A percentile compares a stretch with the other conserved stretches of the same genome.
phyloP scores from a whole-genome alignment of 257 asterid species.

The Przewalskia tangutica region DNA sequence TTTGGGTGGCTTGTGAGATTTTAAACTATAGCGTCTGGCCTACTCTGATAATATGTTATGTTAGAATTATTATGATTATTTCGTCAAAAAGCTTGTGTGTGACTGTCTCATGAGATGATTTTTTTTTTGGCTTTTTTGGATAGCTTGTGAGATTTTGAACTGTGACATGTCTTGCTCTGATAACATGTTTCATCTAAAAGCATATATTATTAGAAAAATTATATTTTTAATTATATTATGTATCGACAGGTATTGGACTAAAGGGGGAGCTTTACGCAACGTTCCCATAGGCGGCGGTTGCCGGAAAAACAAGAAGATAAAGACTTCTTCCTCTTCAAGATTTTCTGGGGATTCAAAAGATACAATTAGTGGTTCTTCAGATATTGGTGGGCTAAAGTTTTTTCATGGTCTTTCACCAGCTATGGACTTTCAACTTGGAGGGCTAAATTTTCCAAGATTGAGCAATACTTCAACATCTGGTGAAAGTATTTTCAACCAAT shows the following conservation, averaged over 20 bases:
- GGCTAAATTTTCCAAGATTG: conserved; percentile 20
- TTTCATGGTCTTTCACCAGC: conserved; percentile 66
- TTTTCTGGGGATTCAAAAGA: conserved; percentile 33
- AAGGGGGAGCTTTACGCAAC: conserved; percentile 77
- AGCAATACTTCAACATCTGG: conserved; percentile 12
- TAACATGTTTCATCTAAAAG: neutral
- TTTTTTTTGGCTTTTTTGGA: neutral
- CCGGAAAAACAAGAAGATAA: conserved; percentile 71
- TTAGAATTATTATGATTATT: neutral
- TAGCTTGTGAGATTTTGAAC: neutral
- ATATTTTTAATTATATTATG: neutral
- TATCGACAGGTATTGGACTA: conserved; percentile 53
- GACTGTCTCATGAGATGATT: neutral
- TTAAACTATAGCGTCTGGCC: rapidly evolving
- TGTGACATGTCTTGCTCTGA: neutral
- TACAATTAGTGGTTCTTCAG: conserved; percentile 22
- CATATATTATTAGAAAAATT: neutral
- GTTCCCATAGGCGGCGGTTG: conserved; percentile 95
- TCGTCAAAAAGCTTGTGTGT: neutral
- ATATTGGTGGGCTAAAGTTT: conserved; percentile 51
- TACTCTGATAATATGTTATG: neutral
- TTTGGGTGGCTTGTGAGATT: neutral
- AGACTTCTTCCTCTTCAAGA: conserved; percentile 25
- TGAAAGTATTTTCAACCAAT: conserved; percentile 22
- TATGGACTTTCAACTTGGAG: conserved; percentile 73